Base-by-base conservation (phyloP, 495 filamentous ascomycete genomes). In the Ascodesmis nigricans region DNA sequence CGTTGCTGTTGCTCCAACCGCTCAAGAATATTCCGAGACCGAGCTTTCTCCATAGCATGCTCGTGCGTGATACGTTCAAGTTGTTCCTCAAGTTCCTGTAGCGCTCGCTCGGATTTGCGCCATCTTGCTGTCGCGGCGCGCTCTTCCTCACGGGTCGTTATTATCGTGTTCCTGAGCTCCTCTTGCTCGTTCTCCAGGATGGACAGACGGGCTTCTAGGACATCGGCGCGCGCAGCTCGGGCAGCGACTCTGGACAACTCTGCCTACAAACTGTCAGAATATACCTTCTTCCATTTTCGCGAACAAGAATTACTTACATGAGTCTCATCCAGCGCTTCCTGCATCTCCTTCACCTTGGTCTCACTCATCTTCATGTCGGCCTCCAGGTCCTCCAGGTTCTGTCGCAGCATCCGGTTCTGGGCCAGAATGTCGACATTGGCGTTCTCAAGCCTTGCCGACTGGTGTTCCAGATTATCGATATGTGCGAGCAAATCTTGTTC, bases 61-160 rank as follows among this genome's bases (percentile, higher is more conserved):
- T 93, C 84, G 39, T 64, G 67, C 52, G 92, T 82, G 41, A 97
- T 90, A 26, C 69, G 62, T 46, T 92, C 83, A 5, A 97, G 64
- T 49, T 93, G 79, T 24, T 83, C 78, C 45, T 84, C 71, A 5
- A 93, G 58, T 29, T 75, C 67, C 13, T 54, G 59, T 21, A 93
- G 59, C 1, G 67, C 72, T 21, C 63, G 59, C 55, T 97, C 78
- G 2, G 84, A 80, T 47, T 72, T 64, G 53, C 67, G 73, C 78
- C 80, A 93, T 28, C 82, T 64, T 45, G 76, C 67, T 29, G 79
- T 60, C 8, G 82, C 78, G 7, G 73, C 71, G 38, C 67, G 64
- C 39, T 80, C 73, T 36, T 79, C 70, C 34, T 78, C 72, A 29
- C 72, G 62, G 2, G 70, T 75, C 4, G 59, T 55, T 7, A 56